phyloP scores from a whole-genome alignment of 2,329 filamentous ascomycete genomes.

The Aspergillus candidus region DNA sequence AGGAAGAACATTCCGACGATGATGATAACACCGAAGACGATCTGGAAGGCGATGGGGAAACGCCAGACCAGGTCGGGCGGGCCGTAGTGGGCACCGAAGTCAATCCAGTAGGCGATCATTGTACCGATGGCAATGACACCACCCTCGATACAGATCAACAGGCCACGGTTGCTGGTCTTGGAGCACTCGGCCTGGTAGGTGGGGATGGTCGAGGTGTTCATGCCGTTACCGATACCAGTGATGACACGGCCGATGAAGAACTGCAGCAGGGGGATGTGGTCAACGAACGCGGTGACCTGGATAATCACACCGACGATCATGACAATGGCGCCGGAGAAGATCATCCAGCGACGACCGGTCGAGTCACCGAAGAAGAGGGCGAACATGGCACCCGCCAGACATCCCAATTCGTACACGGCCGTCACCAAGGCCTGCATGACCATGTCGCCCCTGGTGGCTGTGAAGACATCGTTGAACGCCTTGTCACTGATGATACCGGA shows the following conservation, averaged over 20 bases:
- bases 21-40: slow-evolving; percentile 45
- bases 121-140: slow-evolving; percentile 49
- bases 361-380: slow-evolving; percentile 31
- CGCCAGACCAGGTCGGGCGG: slow-evolving; percentile 40
- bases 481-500: slow-evolving; percentile 33
- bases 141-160: slow-evolving; percentile 56
- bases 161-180: slow-evolving; percentile 52
- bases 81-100: slow-evolving; percentile 40
- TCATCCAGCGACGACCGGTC: slow-evolving; percentile 40
- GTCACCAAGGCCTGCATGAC: slow-evolving; percentile 33
- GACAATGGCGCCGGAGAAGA: slow-evolving; percentile 53
- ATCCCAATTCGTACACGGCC: slow-evolving; percentile 30
- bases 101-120: slow-evolving; percentile 49
- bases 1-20: slow-evolving; percentile 39
- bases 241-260: slow-evolving; percentile 50
- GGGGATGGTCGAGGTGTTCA: slow-evolving; percentile 51
- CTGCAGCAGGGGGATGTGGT: slow-evolving; percentile 39
- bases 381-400: slow-evolving; percentile 34
- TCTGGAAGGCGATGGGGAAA: slow-evolving; percentile 51
- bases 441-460: slow-evolving; percentile 31
- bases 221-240: slow-evolving; percentile 51
- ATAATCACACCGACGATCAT: slow-evolving; percentile 39
- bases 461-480: slow-evolving; percentile 30
- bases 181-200: slow-evolving; percentile 52
- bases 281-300: slow-evolving; percentile 28